Evolutionary conservation across 2,329 filamentous ascomycete genomes (phyloP), one percentile per base, ranked within the genome.

Genomic region (Clonostachys rhizophaga): DNA sequence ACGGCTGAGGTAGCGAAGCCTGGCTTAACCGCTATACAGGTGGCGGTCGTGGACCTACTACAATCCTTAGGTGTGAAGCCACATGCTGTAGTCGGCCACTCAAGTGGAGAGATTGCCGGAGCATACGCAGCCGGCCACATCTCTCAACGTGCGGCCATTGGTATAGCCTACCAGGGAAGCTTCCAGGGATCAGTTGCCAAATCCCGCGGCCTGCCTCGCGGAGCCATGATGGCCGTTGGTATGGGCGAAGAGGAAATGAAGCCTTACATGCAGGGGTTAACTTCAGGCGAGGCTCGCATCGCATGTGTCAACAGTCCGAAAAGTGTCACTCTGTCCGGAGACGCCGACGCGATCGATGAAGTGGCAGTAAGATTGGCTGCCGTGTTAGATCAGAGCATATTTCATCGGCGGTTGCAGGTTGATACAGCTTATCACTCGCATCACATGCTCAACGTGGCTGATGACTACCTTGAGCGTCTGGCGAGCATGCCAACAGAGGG

Each of bases 181-280:
- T 2, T 63, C 68, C 30, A 65, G 73, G 16, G 65, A 72, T 5
- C 66, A 67, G 3, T 60, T 68, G 3, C 54, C 75, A 42, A 73
- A 64, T 39, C 36, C 36, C 36, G 37, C 43, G 34, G 34, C 47
- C 18, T 30, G 36, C 20, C 75, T 1, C 61, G 62, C 5, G 78
- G 78, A 0, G 61, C 69, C 8, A 83, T 83, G 79, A 67, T 81
- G 57, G 79, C 79, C 1, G 75, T 80, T 4, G 79, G 75, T 3
- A 66, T 68, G 2, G 69, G 63, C 37, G 65, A 69, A 18, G 46
- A 50, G 30, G 49, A 47, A 5, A 34, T 47, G 4, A 10, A n/a
- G 2, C 36, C 36, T 4, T 16, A 17, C 18, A 37, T 43, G 16
- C 24, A 43, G 39, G 39, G 34, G 6, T 35, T 40, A 18, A 33